phyloP scores from a whole-genome alignment of 2,329 filamentous ascomycete species.

The Aphanocladium album region DNA sequence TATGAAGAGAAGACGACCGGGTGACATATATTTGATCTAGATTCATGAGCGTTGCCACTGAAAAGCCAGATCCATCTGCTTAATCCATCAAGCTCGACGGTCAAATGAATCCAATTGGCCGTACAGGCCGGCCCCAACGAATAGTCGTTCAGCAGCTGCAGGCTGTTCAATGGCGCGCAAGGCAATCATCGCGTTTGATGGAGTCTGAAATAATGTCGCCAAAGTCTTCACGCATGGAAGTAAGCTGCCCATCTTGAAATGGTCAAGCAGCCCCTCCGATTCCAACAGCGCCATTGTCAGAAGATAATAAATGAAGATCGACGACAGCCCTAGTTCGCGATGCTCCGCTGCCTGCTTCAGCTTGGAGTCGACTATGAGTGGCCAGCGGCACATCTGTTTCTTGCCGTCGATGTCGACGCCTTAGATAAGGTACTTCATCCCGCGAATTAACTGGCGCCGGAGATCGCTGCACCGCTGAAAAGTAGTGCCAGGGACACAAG shows the following conservation, averaged over 20 bases:
- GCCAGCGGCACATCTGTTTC: neutral
- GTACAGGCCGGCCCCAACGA: neutral
- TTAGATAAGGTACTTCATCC: neutral
- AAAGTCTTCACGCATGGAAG: neutral
- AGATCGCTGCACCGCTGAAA: neutral
- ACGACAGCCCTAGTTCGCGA: neutral
- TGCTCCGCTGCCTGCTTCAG: neutral
- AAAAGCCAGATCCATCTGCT: neutral
- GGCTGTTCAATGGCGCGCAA: neutral
- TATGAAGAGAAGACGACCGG: no score
- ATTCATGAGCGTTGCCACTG: no score
- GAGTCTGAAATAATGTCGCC: neutral
- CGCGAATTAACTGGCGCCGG: neutral
- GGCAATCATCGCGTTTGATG: neutral
- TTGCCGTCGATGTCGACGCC: neutral
- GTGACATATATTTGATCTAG: no score
- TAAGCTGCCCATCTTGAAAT: neutral
- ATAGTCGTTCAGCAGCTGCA: neutral
- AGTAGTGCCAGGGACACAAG: neutral
- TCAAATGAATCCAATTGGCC: neutral
- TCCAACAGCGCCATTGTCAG: neutral
- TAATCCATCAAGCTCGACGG: neutral
- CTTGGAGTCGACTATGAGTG: neutral
- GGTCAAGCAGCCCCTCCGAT: neutral
- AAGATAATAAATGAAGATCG: neutral